Base-by-base conservation (phyloP, 176 grass and related monocot species). In the Aegilops bicornis region DNA sequence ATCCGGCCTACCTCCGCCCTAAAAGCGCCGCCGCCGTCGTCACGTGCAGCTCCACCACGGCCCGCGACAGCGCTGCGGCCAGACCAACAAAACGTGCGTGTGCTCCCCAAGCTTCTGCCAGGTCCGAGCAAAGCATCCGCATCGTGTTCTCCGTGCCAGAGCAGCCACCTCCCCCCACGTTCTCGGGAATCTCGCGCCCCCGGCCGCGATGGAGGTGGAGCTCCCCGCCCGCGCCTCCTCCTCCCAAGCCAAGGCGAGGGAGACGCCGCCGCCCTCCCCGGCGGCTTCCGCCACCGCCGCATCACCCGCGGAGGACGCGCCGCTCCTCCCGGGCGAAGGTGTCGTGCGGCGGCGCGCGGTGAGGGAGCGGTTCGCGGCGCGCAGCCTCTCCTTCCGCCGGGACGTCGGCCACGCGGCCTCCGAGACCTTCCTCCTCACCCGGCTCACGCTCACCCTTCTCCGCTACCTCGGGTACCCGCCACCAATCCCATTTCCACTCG, bases 391-490 rank as follows among this genome's bases (percentile, higher is more conserved):
- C 47, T 88, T 91, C 62, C 62, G 77, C 69, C 89, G 77, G 29
- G 85, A 91, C 15, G 77, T 91, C 62, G 76, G 89, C 29, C 81
- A 70, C 77, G 89, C 85, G 10, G 89, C 85, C 60, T 76, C 80
- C 7, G 85, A 91, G 75, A 91, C 96, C 33, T 95, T 89, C 40
- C 93, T 98, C 61, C 64, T 95, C 78, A 98, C 93, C 14, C 88
- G 96, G 24, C 88, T 98, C 84, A 89, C 93, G 7, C 43, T 98
- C 70, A 91, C 40, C 32, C 94, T 99, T 32, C 97, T 99, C 77
- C 94, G 97, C 72, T 99, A 99, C 83, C 92, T 99, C 36, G 97
- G 92, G 97, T 96, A 90, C 25, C 62, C 48, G 54, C 54, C 72
- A 10, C 65, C 10, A 3, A 7, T 69, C 72, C 64, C 80, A 33